phyloP scores from a whole-genome alignment of 805 yeast species.

The Candida hungchunana region DNA sequence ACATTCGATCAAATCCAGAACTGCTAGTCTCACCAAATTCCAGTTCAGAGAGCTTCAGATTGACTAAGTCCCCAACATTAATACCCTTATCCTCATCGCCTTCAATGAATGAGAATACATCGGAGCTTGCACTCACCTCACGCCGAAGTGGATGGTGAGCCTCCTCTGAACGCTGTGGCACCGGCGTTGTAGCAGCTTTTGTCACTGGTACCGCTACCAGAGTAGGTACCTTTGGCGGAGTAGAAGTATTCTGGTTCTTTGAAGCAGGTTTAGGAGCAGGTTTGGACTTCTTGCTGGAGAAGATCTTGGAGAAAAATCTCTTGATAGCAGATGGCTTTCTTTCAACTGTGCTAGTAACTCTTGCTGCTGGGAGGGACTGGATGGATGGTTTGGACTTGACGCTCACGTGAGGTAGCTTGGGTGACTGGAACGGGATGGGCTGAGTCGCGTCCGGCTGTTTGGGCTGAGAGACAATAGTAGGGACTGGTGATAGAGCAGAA shows the following conservation, averaged over 20 bases:
- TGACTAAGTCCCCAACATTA: conserved; percentile 14
- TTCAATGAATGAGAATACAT: conserved; percentile 24
- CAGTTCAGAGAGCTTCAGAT: conserved; percentile 19
- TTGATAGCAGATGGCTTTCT: conserved; percentile 22
- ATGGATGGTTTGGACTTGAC: background rate
- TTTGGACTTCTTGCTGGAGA: conserved; percentile 10
- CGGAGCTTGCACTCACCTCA: conserved; percentile 5
- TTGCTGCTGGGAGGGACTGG: background rate
- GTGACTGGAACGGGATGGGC: too few species aligned
- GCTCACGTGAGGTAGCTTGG: background rate
- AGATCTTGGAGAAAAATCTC: conserved; percentile 20
- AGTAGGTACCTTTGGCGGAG: background rate
- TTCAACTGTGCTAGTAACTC: conserved; percentile 3
- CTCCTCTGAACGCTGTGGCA: background rate
- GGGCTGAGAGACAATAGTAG: too few species aligned
- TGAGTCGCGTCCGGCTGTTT: too few species aligned
- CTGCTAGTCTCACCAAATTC: conserved; percentile 8
- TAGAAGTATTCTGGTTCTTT: background rate
- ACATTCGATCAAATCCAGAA: conserved; percentile 4
- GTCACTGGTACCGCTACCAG: background rate
- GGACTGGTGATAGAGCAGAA: too few species aligned
- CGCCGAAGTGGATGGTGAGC: conserved; percentile 6
- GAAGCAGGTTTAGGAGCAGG: background rate
- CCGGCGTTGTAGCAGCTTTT: background rate
- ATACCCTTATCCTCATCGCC: conserved; percentile 23